Conservation (phyloP, 2,329 filamentous ascomycete species). For the Neophaeococcomyces aloes region DNA sequence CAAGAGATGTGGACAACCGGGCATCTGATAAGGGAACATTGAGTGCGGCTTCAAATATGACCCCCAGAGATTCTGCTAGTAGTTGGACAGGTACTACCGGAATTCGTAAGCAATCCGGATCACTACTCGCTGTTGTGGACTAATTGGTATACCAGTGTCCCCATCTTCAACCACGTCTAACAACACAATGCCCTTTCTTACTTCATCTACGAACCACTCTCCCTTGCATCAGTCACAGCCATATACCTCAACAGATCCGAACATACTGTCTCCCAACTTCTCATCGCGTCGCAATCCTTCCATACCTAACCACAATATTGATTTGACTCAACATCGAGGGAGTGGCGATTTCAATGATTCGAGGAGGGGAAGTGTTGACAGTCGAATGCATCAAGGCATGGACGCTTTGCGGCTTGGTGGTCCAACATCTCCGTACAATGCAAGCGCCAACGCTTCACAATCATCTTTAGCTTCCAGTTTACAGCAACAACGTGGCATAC, state of each 20-base stretch:
- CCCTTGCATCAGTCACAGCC: slow-evolving; percentile 34
- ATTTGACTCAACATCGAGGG: slow-evolving; percentile 37
- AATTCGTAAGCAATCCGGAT: slow-evolving; percentile 36
- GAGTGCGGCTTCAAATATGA: slow-evolving; percentile 34
- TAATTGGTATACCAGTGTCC: slow-evolving; percentile 17
- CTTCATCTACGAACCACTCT: slow-evolving; percentile 36
- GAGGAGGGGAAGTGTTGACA: slow-evolving; percentile 40
- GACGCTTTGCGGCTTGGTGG: slow-evolving; percentile 28
- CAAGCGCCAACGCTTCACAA: slow-evolving; percentile 32
- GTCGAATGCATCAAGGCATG: slow-evolving; percentile 37
- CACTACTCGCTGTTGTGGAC: slow-evolving; percentile 19
- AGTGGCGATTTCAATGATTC: slow-evolving; percentile 37
- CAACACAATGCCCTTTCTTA: slow-evolving; percentile 34
- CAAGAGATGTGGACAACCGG: slow-evolving; percentile 31
- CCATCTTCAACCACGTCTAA: slow-evolving; percentile 42
- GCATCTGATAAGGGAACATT: slow-evolving; percentile 32
- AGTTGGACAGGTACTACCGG: slow-evolving; percentile 51
- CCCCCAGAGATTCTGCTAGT: slow-evolving; percentile 45
- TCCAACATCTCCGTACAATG: slow-evolving; percentile 36
- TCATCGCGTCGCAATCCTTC: slow-evolving; percentile 32
- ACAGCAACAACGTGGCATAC: slow-evolving; percentile 34
- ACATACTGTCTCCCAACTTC: slow-evolving; percentile 29
- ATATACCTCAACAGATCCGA: slow-evolving; percentile 31
- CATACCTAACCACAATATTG: slow-evolving; percentile 33
- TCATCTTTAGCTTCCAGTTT: slow-evolving; percentile 35